phyloP scores from a whole-genome alignment of 768 basidiomycete genomes.

The Kondoa malvinella region DNA sequence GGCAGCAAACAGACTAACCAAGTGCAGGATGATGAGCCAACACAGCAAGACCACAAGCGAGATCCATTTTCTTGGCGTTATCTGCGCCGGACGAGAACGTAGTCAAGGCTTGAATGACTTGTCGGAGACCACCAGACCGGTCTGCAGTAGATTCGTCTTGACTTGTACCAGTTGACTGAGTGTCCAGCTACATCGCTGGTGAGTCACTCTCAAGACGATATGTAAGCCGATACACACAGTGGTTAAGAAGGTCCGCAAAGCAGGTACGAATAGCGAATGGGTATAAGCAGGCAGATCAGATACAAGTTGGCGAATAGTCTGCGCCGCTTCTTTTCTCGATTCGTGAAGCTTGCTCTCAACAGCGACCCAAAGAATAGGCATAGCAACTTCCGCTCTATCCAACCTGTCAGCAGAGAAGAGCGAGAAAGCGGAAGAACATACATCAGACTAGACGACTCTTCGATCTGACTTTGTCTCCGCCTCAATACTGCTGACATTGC shows the following conservation, averaged over 20 bases:
- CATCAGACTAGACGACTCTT: conserved; percentile 39
- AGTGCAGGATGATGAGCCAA: conserved; percentile 7
- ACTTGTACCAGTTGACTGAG: background rate
- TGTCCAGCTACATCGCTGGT: background rate
- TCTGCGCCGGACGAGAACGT: background rate
- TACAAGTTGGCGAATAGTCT: conserved; percentile 30
- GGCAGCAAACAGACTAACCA: background rate
- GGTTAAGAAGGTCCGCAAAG: background rate
- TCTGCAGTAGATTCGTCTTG: background rate
- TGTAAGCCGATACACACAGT: background rate
- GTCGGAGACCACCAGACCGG: background rate
- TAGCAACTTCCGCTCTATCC: conserved; percentile 36
- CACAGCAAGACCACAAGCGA: background rate
- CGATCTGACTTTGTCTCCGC: conserved; percentile 27
- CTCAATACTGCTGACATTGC: conserved; percentile 39
- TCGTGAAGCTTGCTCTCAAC: conserved; percentile 44
- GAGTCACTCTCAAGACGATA: background rate
- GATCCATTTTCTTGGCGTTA: background rate
- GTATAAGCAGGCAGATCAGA: background rate
- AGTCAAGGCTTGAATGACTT: background rate
- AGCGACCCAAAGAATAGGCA: conserved; percentile 51
- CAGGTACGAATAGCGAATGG: background rate
- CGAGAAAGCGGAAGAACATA: conserved; percentile 30
- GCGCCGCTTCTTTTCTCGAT: conserved; percentile 40
- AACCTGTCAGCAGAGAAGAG: conserved; percentile 36